Conservation (phyloP, 2,329 filamentous ascomycete genomes). For the Fusarium sp. region DNA sequence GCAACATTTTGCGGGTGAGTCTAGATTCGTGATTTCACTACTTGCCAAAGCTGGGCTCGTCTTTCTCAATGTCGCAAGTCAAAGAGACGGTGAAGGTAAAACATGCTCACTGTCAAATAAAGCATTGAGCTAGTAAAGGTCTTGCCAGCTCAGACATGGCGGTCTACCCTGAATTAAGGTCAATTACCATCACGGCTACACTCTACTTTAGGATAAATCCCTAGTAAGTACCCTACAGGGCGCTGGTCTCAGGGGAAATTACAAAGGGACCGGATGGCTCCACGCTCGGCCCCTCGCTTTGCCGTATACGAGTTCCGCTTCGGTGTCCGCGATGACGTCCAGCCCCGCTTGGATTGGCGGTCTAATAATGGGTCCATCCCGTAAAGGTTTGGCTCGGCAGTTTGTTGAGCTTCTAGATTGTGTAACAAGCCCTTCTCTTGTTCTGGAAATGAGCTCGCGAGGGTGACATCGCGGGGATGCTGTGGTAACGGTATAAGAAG, state of each 20-base stretch:
- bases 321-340: conserved; percentile 20
- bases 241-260: background rate
- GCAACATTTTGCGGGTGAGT: no score
- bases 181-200: no score
- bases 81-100: no score
- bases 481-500: background rate
- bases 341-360: conserved; percentile 3
- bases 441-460: conserved; percentile 1
- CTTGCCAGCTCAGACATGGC: no score
- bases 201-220: no score
- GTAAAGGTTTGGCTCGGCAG: conserved; percentile 17
- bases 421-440: background rate
- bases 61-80: no score
- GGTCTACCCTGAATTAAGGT: no score
- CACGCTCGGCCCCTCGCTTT: conserved; percentile 3
- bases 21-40: no score
- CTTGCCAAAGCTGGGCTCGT: no score
- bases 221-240: conserved; percentile 26
- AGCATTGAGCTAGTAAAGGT: no score
- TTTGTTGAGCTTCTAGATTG: conserved; percentile 10
- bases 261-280: background rate
- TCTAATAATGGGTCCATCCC: background rate
- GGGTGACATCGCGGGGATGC: background rate
- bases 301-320: conserved; percentile 1
- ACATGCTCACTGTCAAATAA: no score